Conservation (phyloP, 306 rosid species). For the Oemleria cerasiformis region DNA sequence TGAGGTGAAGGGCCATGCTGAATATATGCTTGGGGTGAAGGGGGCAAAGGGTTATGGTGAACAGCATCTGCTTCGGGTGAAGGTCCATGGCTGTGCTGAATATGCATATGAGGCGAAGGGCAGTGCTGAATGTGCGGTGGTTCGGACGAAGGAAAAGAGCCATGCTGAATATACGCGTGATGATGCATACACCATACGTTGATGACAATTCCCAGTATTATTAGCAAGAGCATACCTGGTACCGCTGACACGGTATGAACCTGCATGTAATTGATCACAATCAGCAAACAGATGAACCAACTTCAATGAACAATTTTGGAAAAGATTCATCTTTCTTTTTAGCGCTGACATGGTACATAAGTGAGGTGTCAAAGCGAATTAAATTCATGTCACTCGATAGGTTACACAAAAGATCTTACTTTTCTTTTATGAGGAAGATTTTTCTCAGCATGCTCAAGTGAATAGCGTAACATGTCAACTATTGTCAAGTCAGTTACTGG, state of each 20-base stretch:
- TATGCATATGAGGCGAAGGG: constrained; percentile 7
- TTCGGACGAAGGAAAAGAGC: not conserved
- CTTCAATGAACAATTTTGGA: not conserved
- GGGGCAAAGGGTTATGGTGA: not conserved
- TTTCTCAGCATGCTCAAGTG: constrained; percentile 82
- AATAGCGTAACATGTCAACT: constrained; percentile 56
- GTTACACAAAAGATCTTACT: constrained; percentile 29
- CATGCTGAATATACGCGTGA: not conserved
- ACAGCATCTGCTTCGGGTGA: not conserved
- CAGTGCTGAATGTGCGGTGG: not conserved
- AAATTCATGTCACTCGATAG: not conserved
- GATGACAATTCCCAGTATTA: constrained; percentile 37
- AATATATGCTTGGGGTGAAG: not conserved
- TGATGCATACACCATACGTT: constrained; percentile 25
- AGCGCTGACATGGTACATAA: not conserved
- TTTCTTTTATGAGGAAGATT: constrained; percentile 50
- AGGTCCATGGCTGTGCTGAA: not conserved
- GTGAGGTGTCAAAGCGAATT: too few species aligned
- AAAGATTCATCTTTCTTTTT: too few species aligned
- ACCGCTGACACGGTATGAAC: constrained; percentile 27
- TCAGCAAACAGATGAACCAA: constrained; percentile 12
- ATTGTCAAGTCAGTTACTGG: constrained; percentile 48
- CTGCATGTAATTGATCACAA: constrained; percentile 37
- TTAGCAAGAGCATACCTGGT: constrained; percentile 38
- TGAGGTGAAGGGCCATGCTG: not conserved